Percentiles rank a stretch among this genome's conserved stretches.
phyloP scores from a whole-genome alignment of 176 grass and related monocot species.

The Phragmites australis region DNA sequence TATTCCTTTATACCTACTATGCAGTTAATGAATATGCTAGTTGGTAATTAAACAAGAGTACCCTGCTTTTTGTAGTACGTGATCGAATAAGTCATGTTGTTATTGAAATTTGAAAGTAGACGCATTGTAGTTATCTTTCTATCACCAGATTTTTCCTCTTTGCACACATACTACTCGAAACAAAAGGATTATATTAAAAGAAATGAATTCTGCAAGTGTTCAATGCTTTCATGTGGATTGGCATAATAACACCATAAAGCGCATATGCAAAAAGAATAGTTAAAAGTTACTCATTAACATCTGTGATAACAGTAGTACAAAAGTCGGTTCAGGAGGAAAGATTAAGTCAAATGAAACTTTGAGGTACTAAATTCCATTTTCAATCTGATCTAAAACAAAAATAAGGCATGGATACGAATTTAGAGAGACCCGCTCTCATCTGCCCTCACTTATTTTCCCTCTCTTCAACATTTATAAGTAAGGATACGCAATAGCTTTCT shows the following conservation, averaged over 20 bases:
- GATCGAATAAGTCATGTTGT: not conserved
- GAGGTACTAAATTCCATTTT: not conserved
- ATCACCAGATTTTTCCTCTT: not conserved
- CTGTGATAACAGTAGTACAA: not conserved
- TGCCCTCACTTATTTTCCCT: not conserved
- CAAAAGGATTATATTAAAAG: not conserved
- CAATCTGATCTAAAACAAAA: not conserved
- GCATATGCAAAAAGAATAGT: not conserved
- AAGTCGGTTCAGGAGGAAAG: not conserved
- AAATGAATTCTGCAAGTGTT: not conserved
- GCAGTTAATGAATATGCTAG: no score
- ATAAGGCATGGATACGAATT: not conserved
- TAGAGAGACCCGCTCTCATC: not conserved
- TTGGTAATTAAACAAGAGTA: not conserved
- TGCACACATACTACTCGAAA: not conserved
- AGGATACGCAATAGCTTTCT: not conserved
- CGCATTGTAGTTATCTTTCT: not conserved
- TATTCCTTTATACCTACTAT: no score
- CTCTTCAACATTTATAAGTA: not conserved
- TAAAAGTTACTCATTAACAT: not conserved
- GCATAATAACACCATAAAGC: not conserved
- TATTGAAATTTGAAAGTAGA: not conserved
- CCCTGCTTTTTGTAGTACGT: not conserved
- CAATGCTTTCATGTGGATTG: not conserved
- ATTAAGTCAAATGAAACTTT: not conserved